Evolutionary conservation across 1,284 basidiomycete genomes (phyloP), one percentile per base, ranked within the genome.

Genomic region (Puccinia coronata): DNA sequence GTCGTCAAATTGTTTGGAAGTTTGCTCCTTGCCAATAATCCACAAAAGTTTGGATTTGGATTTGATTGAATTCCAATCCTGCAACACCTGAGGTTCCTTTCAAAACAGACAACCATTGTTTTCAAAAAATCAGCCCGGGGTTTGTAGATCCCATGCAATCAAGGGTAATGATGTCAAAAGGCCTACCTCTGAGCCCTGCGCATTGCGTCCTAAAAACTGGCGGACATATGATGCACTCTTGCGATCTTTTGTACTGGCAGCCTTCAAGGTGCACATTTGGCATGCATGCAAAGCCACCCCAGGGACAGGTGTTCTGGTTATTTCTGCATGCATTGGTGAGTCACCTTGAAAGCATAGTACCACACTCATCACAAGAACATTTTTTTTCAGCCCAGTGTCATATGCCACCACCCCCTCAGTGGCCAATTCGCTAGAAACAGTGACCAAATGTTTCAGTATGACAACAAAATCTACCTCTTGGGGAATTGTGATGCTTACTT

Each of bases 321-420:
- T 39, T 53, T 74, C 51, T 1, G 71, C 71, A 23, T 73, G 71
- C 71, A 74, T 74, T 1, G 71, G 51, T 5, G 51, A 57, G 28
- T 74, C 51, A 1, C 18, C 47, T 14, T 55, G 49, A 9, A 55
- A 36, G 25, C 16, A 74, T n/a, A 74, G 43, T 12, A 57, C 51
- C 12, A 74, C 9, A 18, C 25, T 36, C 39, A 74, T 59, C 16
- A 69, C 23, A 2, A 69, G n/a, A 1, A 69, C 39, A 43, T 69
- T 34, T 9, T 34, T 0, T 0, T 4, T 11, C 23, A 47, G 9
- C 14, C 1, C 20, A 43, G 43, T 3, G 28, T 47, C 39, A 47
- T 47, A 47, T 25, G 39, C 65, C 2, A 18, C 1, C 43, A 69
- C 23, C 0, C 65, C 65, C 4, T 69, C 65, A 6, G 39, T 43